Evolutionary conservation across 1,139 yeast species (phyloP), one percentile per base, ranked within the genome.

Genomic region (Casaregolazyma suthepensis): DNA sequence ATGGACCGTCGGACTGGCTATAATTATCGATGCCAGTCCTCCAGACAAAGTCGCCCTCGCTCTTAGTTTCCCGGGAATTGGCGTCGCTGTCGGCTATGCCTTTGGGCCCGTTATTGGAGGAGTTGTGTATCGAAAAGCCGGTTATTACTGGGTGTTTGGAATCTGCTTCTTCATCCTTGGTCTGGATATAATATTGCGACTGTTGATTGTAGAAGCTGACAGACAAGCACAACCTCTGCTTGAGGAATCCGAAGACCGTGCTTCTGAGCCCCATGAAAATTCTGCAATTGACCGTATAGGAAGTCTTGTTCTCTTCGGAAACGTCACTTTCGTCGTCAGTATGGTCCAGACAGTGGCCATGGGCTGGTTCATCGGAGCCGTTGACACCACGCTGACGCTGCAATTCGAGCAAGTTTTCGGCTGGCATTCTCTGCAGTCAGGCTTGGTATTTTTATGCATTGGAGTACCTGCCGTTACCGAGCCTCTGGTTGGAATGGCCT

Each of bases 1-100:
- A 5, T 71, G 74, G 74, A 63, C 68, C 0, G 71, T 68, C n/a
- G 74, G 74, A 3, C 56, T 71, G 48, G 72, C 74, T 5, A 63
- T 71, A 20, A 52, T 71, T 15, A 64, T 68, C 9, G 74, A 71
- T 53, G 59, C 63, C 1, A 66, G 64, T 1, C 59, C 61, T 5
- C 57, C 64, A 1, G 61, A 59, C 18, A 57, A 60, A 22, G 53
- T 67, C 23, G 69, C 68, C 9, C 59, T 59, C 42, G 54, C 61
- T 26, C 62, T 67, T 68, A 63, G 70, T 15, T 69, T 61, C 50
- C 68, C 71, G 1, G 70, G 70, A 15, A 54, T 66, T 35, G 71
- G 67, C 6, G 57, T 67, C 55, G 60, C 68, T 7, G 29, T 68
- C 23, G 73, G 71, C 3, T 59, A 62, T 13, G 63, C 70, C 22